Conservation (phyloP, 345 rosid species). For the Moricandia arvensis region DNA sequence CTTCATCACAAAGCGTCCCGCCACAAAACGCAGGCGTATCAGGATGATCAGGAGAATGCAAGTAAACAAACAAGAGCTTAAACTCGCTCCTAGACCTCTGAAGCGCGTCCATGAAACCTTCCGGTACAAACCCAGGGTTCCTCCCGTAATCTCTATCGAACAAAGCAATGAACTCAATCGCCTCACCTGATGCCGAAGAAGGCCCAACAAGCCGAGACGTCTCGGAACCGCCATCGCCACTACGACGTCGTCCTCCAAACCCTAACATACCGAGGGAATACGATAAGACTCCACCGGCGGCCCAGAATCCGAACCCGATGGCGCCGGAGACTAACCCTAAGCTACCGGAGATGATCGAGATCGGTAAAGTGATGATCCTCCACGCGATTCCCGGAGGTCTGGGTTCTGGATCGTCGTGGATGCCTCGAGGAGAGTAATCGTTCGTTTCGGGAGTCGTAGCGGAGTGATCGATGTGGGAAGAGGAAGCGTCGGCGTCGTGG, state of each 20-base stretch:
- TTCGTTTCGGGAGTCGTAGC: conserved; percentile 25
- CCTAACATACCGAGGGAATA: conserved; percentile 86
- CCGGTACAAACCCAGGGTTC: conserved; percentile 64
- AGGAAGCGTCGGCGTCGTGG: conserved; percentile 21
- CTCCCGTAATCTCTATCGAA: conserved; percentile 82
- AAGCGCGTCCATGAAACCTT: conserved; percentile 95
- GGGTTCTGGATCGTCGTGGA: conserved; percentile 3
- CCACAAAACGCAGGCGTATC: conserved; percentile 78
- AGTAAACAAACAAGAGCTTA: conserved; percentile 80
- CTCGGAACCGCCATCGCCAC: background rate
- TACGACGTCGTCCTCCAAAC: conserved; percentile 48
- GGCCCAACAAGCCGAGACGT: conserved; percentile 55
- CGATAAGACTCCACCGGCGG: conserved; percentile 86
- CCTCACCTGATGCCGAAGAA: conserved; percentile 75
- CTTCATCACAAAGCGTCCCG: conserved; percentile 72
- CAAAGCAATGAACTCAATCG: conserved; percentile 57
- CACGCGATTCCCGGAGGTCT: conserved; percentile 71
- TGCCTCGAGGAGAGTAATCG: conserved; percentile 4
- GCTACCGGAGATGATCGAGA: conserved; percentile 81
- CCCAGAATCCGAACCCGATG: conserved; percentile 91
- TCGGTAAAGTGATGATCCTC: conserved; percentile 78
- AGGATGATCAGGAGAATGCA: conserved; percentile 98
- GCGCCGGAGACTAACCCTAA: conserved; percentile 87
- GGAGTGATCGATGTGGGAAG: conserved; percentile 27
- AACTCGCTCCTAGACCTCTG: conserved; percentile 72